Evolutionary conservation across 2,329 filamentous ascomycete genomes (phyloP).

Genomic region (Cytospora schulzeri): DNA sequence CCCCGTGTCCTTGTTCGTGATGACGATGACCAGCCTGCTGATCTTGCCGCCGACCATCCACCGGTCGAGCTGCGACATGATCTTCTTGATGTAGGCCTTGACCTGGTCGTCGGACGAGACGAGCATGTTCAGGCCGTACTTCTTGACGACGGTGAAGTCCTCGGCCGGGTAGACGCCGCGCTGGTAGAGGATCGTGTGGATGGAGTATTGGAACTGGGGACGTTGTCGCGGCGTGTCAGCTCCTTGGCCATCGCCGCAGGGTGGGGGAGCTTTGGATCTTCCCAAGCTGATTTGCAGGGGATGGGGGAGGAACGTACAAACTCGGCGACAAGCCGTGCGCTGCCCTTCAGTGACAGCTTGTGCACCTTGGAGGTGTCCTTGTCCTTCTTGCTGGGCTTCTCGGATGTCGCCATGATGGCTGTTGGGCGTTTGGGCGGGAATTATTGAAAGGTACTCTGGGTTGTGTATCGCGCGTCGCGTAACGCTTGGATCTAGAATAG

Average conservation of each 20-base stretch:
- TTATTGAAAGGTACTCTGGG: background rate
- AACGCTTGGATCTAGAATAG: background rate
- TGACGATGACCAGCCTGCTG: constrained; percentile 93
- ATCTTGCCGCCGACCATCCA: constrained; percentile 99
- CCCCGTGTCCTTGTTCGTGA: constrained; percentile 95
- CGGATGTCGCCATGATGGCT: constrained; percentile 27
- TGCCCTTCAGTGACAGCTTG: constrained; percentile 87
- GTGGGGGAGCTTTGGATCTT: background rate
- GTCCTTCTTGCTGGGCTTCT: constrained; percentile 38
- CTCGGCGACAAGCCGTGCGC: constrained; percentile 86
- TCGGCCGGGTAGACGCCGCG: constrained; percentile 86
- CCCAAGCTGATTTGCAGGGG: background rate
- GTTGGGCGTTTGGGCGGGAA: background rate
- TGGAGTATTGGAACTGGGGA: constrained; percentile 93
- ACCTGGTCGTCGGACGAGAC: constrained; percentile 96
- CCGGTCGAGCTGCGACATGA: constrained; percentile 93
- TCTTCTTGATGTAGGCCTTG: constrained; percentile 98
- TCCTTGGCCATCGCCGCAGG: background rate
- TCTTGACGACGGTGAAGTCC: constrained; percentile 96
- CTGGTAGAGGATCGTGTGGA: constrained; percentile 94
- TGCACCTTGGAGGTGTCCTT: constrained; percentile 86
- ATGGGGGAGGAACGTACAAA: constrained; percentile 69
- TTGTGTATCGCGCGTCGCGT: background rate
- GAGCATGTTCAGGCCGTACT: constrained; percentile 99
- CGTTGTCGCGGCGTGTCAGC: constrained; percentile 27